Evolutionary conservation across 1,139 yeast genomes (phyloP), one percentile per base, ranked within the genome.

Genomic region (Blastobotrys ciferrii): DNA sequence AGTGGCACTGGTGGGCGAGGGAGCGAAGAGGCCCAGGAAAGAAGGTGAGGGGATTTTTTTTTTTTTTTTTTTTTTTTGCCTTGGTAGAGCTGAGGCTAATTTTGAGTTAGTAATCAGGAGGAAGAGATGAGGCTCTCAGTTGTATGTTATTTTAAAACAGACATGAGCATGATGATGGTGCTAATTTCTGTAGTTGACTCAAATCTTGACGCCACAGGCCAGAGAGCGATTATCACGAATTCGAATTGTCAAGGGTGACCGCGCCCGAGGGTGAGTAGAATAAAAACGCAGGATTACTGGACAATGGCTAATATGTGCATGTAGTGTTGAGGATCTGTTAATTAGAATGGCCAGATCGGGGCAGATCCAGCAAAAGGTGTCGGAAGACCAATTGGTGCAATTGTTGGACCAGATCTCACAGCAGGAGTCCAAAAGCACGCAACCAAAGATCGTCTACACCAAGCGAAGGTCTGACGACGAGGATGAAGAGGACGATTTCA

Each of bases 201-300:
- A 86, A 57, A 76, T 87, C 13, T 72, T 92, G 43, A 87, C 86
- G 51, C 82, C 89, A 5, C 80, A 77, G 46, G 98, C 98, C 1
- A 76, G 95, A 46, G 98, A 92, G 65, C 76, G 98, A 55, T 75
- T 92, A 48, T 80, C 92, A 32, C 75, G 98, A 51, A 95, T 92
- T 28, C 75, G 91, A 40, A 79, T 92, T 62, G 98, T 92, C 38
- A 78, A 92, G 61, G 94, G 95, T 1, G 98, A 92, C 50, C 75
- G 98, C 47, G 98, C 96, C 0, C 77, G 79, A 44, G 87, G 87
- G 66, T n/a, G n/a, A n/a, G n/a, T 61, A 42, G 45, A 56, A n/a
- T 23, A 23, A n/a, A 12, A 19, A 12, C 13, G 9, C 40, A 36
- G 13, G 14, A 11, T 9, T 32, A 14, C 14, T 32, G 13, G 17